A percentile compares a stretch with the other conserved stretches of the same genome.
Conservation (phyloP, 371 early-diverging fungal species). For the Choanephora cucurbitarum region DNA sequence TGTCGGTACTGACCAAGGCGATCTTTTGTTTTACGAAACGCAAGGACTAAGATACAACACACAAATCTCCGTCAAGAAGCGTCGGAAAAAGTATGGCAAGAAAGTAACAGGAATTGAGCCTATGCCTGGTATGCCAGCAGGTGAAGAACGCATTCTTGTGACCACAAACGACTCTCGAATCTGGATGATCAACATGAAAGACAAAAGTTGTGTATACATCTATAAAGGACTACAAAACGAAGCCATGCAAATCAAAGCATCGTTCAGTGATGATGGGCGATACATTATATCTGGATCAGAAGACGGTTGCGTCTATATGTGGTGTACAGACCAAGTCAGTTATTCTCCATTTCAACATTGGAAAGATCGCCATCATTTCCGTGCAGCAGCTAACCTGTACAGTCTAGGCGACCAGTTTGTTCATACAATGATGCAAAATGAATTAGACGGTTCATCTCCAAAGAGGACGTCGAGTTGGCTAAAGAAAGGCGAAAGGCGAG, state of each 20-base stretch:
- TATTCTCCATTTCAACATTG: slow-evolving; percentile 41
- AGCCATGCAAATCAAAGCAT: slow-evolving; percentile 70
- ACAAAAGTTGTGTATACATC: slow-evolving; percentile 71
- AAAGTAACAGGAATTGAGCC: slow-evolving; percentile 79
- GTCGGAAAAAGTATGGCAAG: slow-evolving; percentile 55
- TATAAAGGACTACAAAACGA: slow-evolving; percentile 78
- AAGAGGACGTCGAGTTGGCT: slow-evolving; percentile 22
- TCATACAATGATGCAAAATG: slow-evolving; percentile 14
- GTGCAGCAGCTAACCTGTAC: slow-evolving; percentile 29
- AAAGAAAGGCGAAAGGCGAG: slow-evolving; percentile 30
- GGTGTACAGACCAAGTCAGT: slow-evolving; percentile 60
- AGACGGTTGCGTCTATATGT: slow-evolving; percentile 73
- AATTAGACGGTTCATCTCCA: background rate
- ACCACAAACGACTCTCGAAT: slow-evolving; percentile 84
- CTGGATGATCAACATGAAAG: slow-evolving; percentile 73
- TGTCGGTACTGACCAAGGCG: slow-evolving; percentile 80
- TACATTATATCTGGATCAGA: slow-evolving; percentile 86
- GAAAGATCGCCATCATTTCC: slow-evolving; percentile 29
- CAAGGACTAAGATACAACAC: slow-evolving; percentile 79
- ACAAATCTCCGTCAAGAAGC: slow-evolving; percentile 69
- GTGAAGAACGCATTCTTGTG: slow-evolving; percentile 63
- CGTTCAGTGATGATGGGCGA: slow-evolving; percentile 67
- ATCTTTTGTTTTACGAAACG: slow-evolving; percentile 78
- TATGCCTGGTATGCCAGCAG: slow-evolving; percentile 51
- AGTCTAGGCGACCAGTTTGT: slow-evolving; percentile 26